Evolutionary conservation across 2,329 filamentous ascomycete genomes (phyloP).

Genomic region (Huntiella omanensis): DNA sequence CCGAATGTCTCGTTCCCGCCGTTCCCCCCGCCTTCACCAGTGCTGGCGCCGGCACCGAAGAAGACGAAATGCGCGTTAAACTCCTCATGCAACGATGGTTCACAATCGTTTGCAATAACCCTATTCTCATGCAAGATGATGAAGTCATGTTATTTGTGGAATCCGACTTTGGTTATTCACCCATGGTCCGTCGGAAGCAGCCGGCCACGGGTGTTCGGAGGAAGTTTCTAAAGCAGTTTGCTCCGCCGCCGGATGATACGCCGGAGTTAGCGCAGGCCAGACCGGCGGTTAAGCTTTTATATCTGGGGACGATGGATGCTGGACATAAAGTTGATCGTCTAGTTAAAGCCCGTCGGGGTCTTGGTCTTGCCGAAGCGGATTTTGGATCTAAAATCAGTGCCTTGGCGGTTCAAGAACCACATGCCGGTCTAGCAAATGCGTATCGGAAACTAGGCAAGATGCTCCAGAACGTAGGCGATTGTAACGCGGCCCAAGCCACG

Average conservation of each 20-base stretch:
- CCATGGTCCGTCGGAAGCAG: slow-evolving; percentile 87
- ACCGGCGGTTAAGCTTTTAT: slow-evolving; percentile 86
- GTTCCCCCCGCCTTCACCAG: slow-evolving; percentile 90
- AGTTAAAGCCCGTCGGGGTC: slow-evolving; percentile 74
- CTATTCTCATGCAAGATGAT: slow-evolving; percentile 83
- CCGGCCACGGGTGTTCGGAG: slow-evolving; percentile 87
- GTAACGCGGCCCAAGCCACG: slow-evolving; percentile 87
- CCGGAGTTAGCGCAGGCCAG: slow-evolving; percentile 81
- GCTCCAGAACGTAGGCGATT: slow-evolving; percentile 85
- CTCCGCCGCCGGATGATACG: slow-evolving; percentile 89
- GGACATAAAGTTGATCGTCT: slow-evolving; percentile 91
- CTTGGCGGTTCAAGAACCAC: slow-evolving; percentile 80
- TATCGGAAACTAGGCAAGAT: slow-evolving; percentile 91
- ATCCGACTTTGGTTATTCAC: slow-evolving; percentile 95
- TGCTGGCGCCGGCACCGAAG: slow-evolving; percentile 85
- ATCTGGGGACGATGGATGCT: slow-evolving; percentile 88
- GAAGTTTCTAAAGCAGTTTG: slow-evolving; percentile 96
- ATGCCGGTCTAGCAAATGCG: slow-evolving; percentile 69
- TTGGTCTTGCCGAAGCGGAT: slow-evolving; percentile 81
- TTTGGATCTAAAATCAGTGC: slow-evolving; percentile 76
- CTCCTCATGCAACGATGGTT: slow-evolving; percentile 83
- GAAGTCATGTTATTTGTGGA: slow-evolving; percentile 98
- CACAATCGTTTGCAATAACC: slow-evolving; percentile 80
- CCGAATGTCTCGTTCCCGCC: slow-evolving; percentile 82
- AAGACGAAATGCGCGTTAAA: slow-evolving; percentile 83